phyloP scores from a whole-genome alignment of 805 yeast genomes.

The Candida coleopterorum region DNA sequence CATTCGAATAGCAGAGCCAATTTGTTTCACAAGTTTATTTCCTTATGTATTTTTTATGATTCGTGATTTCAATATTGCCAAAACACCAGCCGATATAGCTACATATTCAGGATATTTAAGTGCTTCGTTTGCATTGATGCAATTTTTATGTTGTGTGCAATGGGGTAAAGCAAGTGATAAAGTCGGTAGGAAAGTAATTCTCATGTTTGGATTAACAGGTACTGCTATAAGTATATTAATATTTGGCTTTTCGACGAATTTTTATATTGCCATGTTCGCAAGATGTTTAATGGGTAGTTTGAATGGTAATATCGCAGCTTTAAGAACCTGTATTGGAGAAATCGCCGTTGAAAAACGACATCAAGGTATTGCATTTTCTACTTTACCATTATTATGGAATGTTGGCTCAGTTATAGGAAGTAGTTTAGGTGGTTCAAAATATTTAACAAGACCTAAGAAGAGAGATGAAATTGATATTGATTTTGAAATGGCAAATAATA shows the following conservation, averaged over 20 bases:
- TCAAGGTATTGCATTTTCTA: conserved; percentile 59
- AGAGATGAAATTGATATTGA: background rate
- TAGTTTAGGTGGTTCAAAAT: conserved; percentile 47
- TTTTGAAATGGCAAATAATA: background rate
- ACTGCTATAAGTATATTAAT: conserved; percentile 43
- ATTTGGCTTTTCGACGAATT: conserved; percentile 52
- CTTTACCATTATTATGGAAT: conserved; percentile 59
- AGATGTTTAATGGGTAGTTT: conserved; percentile 52
- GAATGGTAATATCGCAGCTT: conserved; percentile 63
- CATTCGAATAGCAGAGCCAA: conserved; percentile 57
- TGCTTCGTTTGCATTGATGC: conserved; percentile 58
- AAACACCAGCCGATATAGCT: conserved; percentile 49
- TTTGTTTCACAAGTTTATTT: conserved; percentile 59
- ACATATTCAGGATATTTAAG: conserved; percentile 60
- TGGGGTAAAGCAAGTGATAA: conserved; percentile 58
- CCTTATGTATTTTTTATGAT: conserved; percentile 66
- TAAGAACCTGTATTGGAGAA: conserved; percentile 60
- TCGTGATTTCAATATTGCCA: conserved; percentile 47
- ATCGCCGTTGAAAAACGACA: conserved; percentile 51
- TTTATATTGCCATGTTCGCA: conserved; percentile 48
- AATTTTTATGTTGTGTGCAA: conserved; percentile 50
- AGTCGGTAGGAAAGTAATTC: conserved; percentile 52
- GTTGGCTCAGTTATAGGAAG: conserved; percentile 61
- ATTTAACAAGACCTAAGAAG: conserved; percentile 41
- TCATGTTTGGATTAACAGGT: conserved; percentile 50